Percentiles rank a stretch among this genome's conserved stretches.
phyloP scores from a whole-genome alignment of 2,329 filamentous ascomycete genomes.

The Colletotrichum chlorophyti region DNA sequence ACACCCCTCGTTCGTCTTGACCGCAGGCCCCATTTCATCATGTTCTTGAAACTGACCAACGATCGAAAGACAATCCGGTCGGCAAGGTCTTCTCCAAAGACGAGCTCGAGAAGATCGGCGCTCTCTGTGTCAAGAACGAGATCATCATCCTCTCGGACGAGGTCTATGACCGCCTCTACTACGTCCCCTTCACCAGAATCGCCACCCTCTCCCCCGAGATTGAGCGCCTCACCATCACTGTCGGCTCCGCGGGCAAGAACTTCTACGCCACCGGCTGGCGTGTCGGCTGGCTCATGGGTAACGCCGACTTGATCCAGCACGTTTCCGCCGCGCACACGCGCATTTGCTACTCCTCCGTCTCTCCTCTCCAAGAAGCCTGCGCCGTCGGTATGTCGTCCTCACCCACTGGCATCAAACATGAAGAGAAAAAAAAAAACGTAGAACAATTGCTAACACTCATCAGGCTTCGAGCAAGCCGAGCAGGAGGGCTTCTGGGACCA shows the following conservation, averaged over 20 bases:
- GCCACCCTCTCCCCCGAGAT: constrained; percentile 91
- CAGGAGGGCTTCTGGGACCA: constrained; percentile 85
- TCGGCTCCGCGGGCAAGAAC: constrained; percentile 96
- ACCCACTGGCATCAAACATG: too few species aligned
- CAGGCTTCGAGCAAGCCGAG: constrained; percentile 86
- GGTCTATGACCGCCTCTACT: constrained; percentile 95
- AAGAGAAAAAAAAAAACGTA: background rate
- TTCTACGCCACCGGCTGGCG: constrained; percentile 99
- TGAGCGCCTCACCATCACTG: constrained; percentile 86
- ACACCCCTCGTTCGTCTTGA: constrained; percentile 64
- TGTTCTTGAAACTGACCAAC: too few species aligned
- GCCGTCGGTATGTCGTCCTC: constrained; percentile 67
- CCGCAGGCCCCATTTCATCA: background rate
- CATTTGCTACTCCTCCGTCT: constrained; percentile 95
- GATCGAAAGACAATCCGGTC: constrained; percentile 90
- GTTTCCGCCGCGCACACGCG: constrained; percentile 92
- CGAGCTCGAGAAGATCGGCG: constrained; percentile 84
- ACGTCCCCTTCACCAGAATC: constrained; percentile 92
- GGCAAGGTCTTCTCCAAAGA: constrained; percentile 91
- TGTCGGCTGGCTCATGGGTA: constrained; percentile 92
- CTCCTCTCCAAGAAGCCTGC: constrained; percentile 90
- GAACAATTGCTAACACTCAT: background rate
- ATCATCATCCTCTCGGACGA: constrained; percentile 93
- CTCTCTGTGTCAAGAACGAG: constrained; percentile 89
- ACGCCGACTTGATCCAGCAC: constrained; percentile 86